phyloP scores from a whole-genome alignment of 1,284 basidiomycete genomes.

The Mycosarcoma maydis region DNA sequence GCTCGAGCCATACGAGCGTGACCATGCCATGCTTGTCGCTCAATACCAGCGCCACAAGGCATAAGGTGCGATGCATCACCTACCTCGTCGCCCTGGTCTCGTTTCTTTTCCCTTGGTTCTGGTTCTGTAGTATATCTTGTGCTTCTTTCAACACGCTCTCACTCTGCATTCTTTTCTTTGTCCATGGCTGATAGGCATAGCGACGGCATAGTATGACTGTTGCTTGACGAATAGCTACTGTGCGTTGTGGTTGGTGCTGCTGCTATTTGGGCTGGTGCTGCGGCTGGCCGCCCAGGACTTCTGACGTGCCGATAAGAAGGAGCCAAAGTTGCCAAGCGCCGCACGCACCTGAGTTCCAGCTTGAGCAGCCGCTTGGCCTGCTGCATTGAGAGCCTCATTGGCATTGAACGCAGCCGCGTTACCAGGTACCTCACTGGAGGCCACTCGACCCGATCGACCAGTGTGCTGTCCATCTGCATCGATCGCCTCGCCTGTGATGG shows the following conservation, averaged over 20 bases:
- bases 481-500: slow-evolving; percentile 50
- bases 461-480: slow-evolving; percentile 43
- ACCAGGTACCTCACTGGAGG: not conserved
- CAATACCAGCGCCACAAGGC: slow-evolving; percentile 64
- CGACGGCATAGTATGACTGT: too few species aligned
- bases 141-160: slow-evolving; percentile 35
- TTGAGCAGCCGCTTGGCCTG: slow-evolving; percentile 49
- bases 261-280: slow-evolving; percentile 5
- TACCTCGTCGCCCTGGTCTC: not conserved
- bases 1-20: slow-evolving; percentile 68
- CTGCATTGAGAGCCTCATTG: slow-evolving; percentile 40
- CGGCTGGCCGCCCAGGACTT: slow-evolving; percentile 46
- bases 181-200: too few species aligned
- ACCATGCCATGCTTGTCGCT: slow-evolving; percentile 65
- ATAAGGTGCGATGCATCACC: slow-evolving; percentile 7
- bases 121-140: slow-evolving; percentile 51
- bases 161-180: slow-evolving; percentile 30
- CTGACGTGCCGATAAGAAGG: slow-evolving; percentile 53
- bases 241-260: slow-evolving; percentile 1
- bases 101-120: slow-evolving; percentile 22
- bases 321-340: slow-evolving; percentile 60
- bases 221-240: not conserved
- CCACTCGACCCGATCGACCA: slow-evolving; percentile 25
- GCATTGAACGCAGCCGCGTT: slow-evolving; percentile 27
- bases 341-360: slow-evolving; percentile 59